phyloP scores from a whole-genome alignment of 116 monocot genomes.

The Zostera marina region DNA sequence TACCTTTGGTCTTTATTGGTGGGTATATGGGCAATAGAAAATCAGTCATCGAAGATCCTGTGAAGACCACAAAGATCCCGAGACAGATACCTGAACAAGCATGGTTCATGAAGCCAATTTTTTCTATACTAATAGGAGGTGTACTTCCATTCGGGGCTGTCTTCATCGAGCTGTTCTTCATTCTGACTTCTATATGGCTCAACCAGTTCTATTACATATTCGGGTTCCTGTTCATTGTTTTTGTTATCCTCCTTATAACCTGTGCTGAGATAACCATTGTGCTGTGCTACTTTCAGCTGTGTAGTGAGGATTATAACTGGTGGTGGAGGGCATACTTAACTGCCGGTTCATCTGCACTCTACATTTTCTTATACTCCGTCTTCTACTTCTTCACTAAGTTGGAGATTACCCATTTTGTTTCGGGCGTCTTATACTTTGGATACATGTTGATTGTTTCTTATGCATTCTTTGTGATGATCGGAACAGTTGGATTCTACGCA shows the following conservation, averaged over 20 bases:
- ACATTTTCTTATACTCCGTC: slow-evolving; percentile 44
- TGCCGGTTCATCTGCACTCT: slow-evolving; percentile 51
- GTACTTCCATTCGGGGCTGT: slow-evolving; percentile 53
- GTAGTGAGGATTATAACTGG: slow-evolving; percentile 66
- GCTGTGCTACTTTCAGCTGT: slow-evolving; percentile 73
- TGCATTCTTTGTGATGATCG: slow-evolving; percentile 63
- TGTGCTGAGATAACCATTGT: slow-evolving; percentile 69
- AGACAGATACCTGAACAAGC: slow-evolving; percentile 53
- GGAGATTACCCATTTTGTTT: slow-evolving; percentile 62
- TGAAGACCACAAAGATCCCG: slow-evolving; percentile 59
- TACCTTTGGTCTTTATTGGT: slow-evolving; percentile 49
- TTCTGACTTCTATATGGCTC: slow-evolving; percentile 71
- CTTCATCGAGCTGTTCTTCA: slow-evolving; percentile 74
- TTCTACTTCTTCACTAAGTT: slow-evolving; percentile 78
- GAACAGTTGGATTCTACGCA: slow-evolving; percentile 62
- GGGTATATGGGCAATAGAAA: slow-evolving; percentile 45
- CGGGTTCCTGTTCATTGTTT: slow-evolving; percentile 74
- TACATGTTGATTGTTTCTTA: slow-evolving; percentile 69
- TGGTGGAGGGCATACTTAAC: slow-evolving; percentile 79
- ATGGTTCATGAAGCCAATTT: slow-evolving; percentile 49
- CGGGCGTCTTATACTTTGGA: slow-evolving; percentile 61
- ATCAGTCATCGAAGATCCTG: slow-evolving; percentile 48
- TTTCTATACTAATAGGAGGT: slow-evolving; percentile 35
- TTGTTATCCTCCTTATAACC: slow-evolving; percentile 48
- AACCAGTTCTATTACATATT: slow-evolving; percentile 77